Evolutionary conservation across 139 green algal genomes (phyloP).

Genomic region (Monoraphidium neglectum): DNA sequence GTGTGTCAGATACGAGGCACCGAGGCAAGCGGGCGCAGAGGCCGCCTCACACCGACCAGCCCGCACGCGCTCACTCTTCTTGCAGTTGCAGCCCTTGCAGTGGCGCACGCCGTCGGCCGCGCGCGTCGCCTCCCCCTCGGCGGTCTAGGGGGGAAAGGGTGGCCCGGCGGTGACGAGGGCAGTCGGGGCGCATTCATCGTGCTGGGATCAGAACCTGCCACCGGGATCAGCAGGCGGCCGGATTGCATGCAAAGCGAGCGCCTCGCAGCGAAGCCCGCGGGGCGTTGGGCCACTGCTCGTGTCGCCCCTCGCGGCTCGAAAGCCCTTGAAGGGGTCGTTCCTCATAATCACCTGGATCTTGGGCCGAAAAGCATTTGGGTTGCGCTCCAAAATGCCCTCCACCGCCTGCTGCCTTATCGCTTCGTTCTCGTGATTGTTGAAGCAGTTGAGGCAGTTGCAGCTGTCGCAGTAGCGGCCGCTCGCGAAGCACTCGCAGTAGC

Average conservation of each 20-base stretch:
- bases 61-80: slow-evolving; percentile 60
- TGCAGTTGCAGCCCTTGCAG: slow-evolving; percentile 93
- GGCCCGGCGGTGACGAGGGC: too few relatives aligned
- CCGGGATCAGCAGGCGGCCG: too few relatives aligned
- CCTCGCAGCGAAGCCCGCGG: too few relatives aligned
- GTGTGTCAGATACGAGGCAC: too few relatives aligned
- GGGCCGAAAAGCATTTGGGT: slow-evolving; percentile 89
- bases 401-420: slow-evolving; percentile 71
- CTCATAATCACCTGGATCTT: slow-evolving; percentile 77
- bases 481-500: slow-evolving; percentile 88
- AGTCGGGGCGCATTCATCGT: too few relatives aligned
- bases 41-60: too few relatives aligned
- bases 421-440: slow-evolving; percentile 85
- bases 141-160: slow-evolving; percentile 7
- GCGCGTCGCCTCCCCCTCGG: slow-evolving; percentile 24
- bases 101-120: slow-evolving; percentile 52
- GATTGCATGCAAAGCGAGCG: too few relatives aligned
- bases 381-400: slow-evolving; percentile 86
- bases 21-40: too few relatives aligned
- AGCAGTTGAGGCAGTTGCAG: slow-evolving; percentile 91
- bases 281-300: too few relatives aligned
- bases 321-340: too few relatives aligned
- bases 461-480: slow-evolving; percentile 73
- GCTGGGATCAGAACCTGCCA: too few relatives aligned
- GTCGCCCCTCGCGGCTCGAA: too few relatives aligned